Conservation (phyloP, 352 stramenopile species). For the Globisporangium alternatum region DNA sequence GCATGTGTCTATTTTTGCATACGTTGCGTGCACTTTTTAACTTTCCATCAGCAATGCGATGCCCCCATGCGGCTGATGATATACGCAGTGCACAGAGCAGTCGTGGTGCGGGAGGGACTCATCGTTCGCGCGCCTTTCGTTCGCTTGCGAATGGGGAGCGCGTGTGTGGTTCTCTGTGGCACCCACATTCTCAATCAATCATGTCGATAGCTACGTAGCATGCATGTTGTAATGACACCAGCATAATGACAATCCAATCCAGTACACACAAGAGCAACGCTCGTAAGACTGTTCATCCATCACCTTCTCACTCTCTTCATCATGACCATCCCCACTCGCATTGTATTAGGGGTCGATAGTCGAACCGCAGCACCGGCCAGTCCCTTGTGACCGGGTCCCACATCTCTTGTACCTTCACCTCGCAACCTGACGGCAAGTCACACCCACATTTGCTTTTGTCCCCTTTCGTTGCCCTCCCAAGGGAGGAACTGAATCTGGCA, state of each 20-base stretch:
- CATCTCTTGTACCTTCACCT: neutral
- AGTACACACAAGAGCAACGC: neutral
- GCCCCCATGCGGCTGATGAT: slow-evolving; percentile 53
- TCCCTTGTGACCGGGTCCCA: neutral
- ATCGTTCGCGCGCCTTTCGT: slow-evolving; percentile 8
- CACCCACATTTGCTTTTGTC: neutral
- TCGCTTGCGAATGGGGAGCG: slow-evolving; percentile 17
- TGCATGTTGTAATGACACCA: neutral
- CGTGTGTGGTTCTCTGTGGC: slow-evolving; percentile 24
- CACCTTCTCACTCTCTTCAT: neutral
- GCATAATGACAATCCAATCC: neutral
- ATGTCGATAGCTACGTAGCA: no score
- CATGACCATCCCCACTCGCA: neutral
- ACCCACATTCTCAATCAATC: slow-evolving; percentile 27
- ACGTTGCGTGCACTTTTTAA: slow-evolving; percentile 49
- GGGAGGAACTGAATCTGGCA: no score
- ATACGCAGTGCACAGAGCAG: slow-evolving; percentile 82
- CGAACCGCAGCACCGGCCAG: no score
- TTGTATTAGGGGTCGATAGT: no score
- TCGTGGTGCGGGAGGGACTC: slow-evolving; percentile 37
- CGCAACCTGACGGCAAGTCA: slow-evolving; percentile 2
- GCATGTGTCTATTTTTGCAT: slow-evolving; percentile 2
- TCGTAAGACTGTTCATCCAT: neutral
- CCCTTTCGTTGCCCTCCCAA: neutral
- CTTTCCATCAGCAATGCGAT: slow-evolving; percentile 58